Percentiles rank a stretch among this genome's conserved stretches.
Conservation (phyloP, 371 early-diverging fungal species). For the Batkoa obscura region DNA sequence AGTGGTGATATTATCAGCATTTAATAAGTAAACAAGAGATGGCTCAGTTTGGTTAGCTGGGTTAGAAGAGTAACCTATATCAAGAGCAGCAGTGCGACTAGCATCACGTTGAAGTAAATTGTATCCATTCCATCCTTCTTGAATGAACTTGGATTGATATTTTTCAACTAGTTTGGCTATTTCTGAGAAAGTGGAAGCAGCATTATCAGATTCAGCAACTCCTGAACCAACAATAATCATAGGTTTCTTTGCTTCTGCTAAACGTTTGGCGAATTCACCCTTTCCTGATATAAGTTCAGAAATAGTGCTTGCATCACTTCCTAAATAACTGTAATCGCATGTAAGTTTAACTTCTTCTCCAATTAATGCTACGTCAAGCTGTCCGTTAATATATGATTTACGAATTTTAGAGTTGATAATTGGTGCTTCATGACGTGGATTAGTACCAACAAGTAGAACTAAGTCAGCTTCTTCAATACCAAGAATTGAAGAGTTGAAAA, state of each 20-base stretch:
- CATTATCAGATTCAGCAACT: conserved; percentile 52
- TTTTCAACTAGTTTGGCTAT: conserved; percentile 46
- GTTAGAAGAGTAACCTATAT: conserved; percentile 66
- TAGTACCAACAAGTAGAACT: conserved; percentile 78
- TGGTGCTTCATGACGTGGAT: conserved; percentile 93
- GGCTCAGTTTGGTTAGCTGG: conserved; percentile 18
- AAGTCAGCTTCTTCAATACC: conserved; percentile 86
- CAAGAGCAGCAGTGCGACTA: conserved; percentile 69
- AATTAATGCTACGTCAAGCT: conserved; percentile 60
- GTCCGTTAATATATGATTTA: conserved; percentile 74
- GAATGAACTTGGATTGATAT: conserved; percentile 44
- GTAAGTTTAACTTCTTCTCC: conserved; percentile 62
- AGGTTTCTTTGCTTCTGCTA: conserved; percentile 73
- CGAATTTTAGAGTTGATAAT: conserved; percentile 89
- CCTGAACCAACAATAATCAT: conserved; percentile 77
- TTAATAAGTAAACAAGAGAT: conserved; percentile 72
- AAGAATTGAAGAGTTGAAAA: conserved; percentile 63
- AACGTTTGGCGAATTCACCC: conserved; percentile 53
- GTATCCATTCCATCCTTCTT: conserved; percentile 73
- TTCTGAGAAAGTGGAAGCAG: conserved; percentile 41
- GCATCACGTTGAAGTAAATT: conserved; percentile 82
- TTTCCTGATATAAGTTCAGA: conserved; percentile 45
- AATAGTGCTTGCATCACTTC: conserved; percentile 40
- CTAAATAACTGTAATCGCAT: conserved; percentile 80
- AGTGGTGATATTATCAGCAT: conserved; percentile 68